Evolutionary conservation across 495 filamentous ascomycete genomes (phyloP), one percentile per base, ranked within the genome.

Genomic region (Cercophora samala): DNA sequence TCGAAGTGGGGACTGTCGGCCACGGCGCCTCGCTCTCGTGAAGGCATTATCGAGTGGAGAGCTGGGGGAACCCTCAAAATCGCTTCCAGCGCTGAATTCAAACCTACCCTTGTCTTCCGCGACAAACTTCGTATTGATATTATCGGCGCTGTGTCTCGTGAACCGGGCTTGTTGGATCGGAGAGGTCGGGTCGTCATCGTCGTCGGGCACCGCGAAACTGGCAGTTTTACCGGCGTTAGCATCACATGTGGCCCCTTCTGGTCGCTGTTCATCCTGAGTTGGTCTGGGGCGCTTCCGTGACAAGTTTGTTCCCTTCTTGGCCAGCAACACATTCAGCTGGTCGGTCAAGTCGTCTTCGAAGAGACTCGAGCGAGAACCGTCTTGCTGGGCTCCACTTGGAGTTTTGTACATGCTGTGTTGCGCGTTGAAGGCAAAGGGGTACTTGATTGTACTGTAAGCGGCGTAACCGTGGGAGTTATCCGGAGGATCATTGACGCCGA

Each of bases 51-150:
- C 69, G 8, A 67, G 63, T 9, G 26, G 26, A 29, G 37, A 46
- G 22, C 62, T 51, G 53, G 53, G 53, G 2, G 53, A 56, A 46
- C 5, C 8, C 37, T 46, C 37, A 17, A 17, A 13, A 11, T 65
- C 22, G 17, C 70, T 70, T 19, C 82, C 81, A n/a, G 81, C 82
- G 62, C 76, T 83, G 60, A 84, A 84, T 63, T 79, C 70, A 71
- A 75, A 81, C 37, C 64, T 68, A 24, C 69, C 72, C 37, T 74
- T 73, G 18, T 81, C 78, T 25, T 77, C 76, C 15, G 77, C 70
- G 53, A 78, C 78, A 67, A 84, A 84, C 58, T 84, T 88, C 32
- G 89, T 92, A 70, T 91, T 91, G 76, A 97, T 89, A 68, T 88
- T 87, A 70, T 92, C 90, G 37, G 88, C 82, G 72, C 88, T 93